These are phyloP conservation scores for Skeletonema marinoi DNA, from an alignment of 108 stramenopile species.

Conservation along the genomic window DNA sequence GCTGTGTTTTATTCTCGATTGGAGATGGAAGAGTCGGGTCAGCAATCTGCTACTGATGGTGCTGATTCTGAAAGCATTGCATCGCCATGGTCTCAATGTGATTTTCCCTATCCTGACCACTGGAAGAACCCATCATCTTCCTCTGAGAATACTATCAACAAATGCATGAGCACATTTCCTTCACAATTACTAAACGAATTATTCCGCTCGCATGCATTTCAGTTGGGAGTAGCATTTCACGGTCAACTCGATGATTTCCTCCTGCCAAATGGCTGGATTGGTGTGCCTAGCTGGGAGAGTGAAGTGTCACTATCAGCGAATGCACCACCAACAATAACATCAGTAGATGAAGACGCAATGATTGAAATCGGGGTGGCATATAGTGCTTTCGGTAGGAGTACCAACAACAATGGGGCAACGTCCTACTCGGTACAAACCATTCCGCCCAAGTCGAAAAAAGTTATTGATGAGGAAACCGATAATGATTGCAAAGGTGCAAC, in stretches of 20 bases:
- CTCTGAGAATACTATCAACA: slow-evolving; percentile 53
- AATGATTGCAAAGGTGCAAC: slow-evolving; percentile 5
- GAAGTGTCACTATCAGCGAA: slow-evolving; percentile 48
- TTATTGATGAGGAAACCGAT: background rate
- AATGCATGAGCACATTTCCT: slow-evolving; percentile 92
- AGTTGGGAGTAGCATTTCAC: slow-evolving; percentile 95
- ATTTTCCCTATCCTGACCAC: slow-evolving; percentile 55
- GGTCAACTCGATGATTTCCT: slow-evolving; percentile 60
- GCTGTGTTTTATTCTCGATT: slow-evolving; percentile 64
- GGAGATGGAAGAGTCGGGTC: background rate
- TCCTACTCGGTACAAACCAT: background rate
- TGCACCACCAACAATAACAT: slow-evolving; percentile 52
- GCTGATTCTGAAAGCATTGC: background rate
- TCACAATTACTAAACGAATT: slow-evolving; percentile 92
- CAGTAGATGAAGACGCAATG: slow-evolving; percentile 75
- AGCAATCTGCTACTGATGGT: background rate
- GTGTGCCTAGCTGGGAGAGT: slow-evolving; percentile 93
- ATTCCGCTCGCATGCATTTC: slow-evolving; percentile 90
- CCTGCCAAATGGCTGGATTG: slow-evolving; percentile 68
- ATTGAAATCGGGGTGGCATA: slow-evolving; percentile 17
- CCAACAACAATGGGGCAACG: background rate
- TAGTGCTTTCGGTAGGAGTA: slow-evolving; percentile 12
- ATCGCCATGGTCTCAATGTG: slow-evolving; percentile 54
- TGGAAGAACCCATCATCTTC: slow-evolving; percentile 58
- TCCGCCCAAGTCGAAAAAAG: background rate